Evolutionary conservation across 2,329 filamentous ascomycete genomes (phyloP), one percentile per base, ranked within the genome.

Genomic region (Colletotrichum shisoi): DNA sequence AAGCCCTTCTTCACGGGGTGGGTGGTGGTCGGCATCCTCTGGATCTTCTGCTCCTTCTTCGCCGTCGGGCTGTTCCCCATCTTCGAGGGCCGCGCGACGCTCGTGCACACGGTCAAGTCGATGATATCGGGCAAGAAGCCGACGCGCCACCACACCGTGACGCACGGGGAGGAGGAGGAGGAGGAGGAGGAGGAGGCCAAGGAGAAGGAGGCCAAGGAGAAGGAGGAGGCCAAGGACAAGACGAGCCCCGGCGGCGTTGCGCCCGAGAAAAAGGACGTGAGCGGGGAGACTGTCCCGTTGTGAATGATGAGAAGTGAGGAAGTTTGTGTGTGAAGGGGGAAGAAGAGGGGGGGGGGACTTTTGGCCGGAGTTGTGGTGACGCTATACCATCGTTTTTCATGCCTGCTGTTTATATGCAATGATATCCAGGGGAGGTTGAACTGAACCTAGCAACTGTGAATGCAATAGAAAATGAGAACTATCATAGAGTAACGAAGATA

Each of bases 1-100:
- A 91, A 92, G 81, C 83, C 83, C 27, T 95, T 95, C 82, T 95
- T 94, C 78, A 92, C 90, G 0, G 91, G 91, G 52, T 94, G 91
- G 91, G 87, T 93, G 12, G 83, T 87, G 1, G 86, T 92, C 9
- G 90, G 89, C 11, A 91, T 95, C 62, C 81, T 94, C 48, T 95
- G 92, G 92, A 84, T 94, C 71, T 93, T 93, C 76, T 87, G 85
- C 72, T 91, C 88, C 3, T 80, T 89, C 2, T 82, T 89, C 62
- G 90, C 87, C 11, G 92, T 97, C 0, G 92, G 92, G 0, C 45
- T 97, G 0, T 97, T 90, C 77, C 94, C 94, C 7, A 79, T 95
- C 1, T 95, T 85, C 77, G 92, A 97, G 75, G 92, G 93, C 0
- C 81, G 93, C 1, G 78, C 83, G 63, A 94, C 90, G 1, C 87